A percentile compares a stretch with the other conserved stretches of the same genome.
Conservation (phyloP, 176 grass and related monocot genomes). For the Otatea glauca region DNA sequence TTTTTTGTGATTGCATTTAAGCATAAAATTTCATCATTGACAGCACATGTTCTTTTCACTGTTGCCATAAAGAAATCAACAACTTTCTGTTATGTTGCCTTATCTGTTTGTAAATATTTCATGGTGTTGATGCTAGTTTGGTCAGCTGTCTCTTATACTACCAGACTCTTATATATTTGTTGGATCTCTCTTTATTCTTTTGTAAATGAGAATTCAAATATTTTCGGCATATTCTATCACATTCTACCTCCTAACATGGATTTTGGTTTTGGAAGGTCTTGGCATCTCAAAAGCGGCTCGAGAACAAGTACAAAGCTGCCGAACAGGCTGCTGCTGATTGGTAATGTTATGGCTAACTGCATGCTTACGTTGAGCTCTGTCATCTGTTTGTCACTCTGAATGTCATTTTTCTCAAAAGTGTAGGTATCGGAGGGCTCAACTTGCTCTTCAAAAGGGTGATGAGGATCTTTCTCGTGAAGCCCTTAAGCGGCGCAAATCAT, state of each 20-base stretch:
- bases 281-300: conserved; percentile 90
- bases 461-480: conserved; percentile 99
- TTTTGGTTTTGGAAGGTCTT: conserved; percentile 75
- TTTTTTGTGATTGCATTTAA: conserved; percentile 42
- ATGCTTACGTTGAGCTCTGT: conserved; percentile 12
- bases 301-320: conserved; percentile 97
- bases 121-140: background rate
- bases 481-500: conserved; percentile 97
- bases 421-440: conserved; percentile 92
- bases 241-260: conserved; percentile 14
- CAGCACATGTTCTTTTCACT: background rate
- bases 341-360: conserved; percentile 54
- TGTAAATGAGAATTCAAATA: background rate
- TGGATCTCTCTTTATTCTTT: conserved; percentile 8
- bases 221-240: background rate
- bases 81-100: background rate
- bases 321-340: conserved; percentile 85
- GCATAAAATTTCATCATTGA: conserved; percentile 12
- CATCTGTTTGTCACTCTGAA: conserved; percentile 32
- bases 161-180: background rate
- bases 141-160: background rate
- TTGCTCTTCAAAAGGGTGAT: conserved; percentile 95
- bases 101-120: background rate
- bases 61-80: background rate
- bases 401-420: conserved; percentile 31